A percentile compares a stretch with the other conserved stretches of the same genome.
phyloP scores from a whole-genome alignment of 148 eudicot genomes.

The Rhododendron kiyosumense region DNA sequence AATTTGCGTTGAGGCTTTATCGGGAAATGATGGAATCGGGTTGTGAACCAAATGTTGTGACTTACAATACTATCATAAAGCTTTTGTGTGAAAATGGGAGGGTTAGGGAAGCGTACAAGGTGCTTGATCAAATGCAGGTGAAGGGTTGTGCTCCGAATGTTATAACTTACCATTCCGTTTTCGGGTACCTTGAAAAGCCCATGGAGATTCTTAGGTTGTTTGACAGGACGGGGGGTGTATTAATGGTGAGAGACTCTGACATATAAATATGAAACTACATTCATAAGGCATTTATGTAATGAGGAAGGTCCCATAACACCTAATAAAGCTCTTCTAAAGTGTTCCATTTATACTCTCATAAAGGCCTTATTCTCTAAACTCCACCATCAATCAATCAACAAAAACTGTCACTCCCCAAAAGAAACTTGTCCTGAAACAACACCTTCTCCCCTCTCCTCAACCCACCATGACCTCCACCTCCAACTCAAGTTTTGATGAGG shows the following conservation, averaged over 20 bases:
- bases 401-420: neutral
- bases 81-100: constrained; percentile 82
- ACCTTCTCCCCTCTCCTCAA: neutral
- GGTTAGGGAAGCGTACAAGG: constrained; percentile 56
- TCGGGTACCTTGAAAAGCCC: constrained; percentile 71
- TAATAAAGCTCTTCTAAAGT: neutral
- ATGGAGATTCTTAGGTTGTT: constrained; percentile 66
- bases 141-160: constrained; percentile 67
- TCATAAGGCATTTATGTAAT: neutral
- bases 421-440: neutral
- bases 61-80: constrained; percentile 74
- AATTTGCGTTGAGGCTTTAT: constrained; percentile 55
- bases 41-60: constrained; percentile 62
- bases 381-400: neutral
- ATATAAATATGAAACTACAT: neutral
- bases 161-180: constrained; percentile 66
- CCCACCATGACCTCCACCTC: constrained; percentile 12
- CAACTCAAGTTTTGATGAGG: constrained; percentile 13
- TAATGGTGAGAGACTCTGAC: neutral
- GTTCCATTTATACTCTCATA: neutral
- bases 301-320: neutral
- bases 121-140: constrained; percentile 55
- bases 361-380: neutral
- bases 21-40: constrained; percentile 77
- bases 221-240: constrained; percentile 32